phyloP scores from a whole-genome alignment of 306 rosid species.

The Vigna reflexopilosa region DNA sequence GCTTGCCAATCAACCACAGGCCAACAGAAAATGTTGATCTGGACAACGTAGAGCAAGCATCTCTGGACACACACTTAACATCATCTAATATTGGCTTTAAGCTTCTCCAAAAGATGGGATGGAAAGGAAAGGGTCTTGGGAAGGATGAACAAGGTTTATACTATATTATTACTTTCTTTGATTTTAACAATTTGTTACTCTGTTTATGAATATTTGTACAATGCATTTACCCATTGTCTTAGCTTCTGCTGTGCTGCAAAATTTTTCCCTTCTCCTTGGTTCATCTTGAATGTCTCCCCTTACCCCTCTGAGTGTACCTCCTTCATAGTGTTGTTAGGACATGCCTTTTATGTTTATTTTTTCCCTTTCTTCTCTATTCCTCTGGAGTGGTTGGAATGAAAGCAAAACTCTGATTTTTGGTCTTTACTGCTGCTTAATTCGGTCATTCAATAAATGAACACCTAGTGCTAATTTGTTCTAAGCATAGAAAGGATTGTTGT shows the following conservation, averaged over 20 bases:
- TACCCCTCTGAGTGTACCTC: background rate
- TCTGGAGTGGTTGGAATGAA: background rate
- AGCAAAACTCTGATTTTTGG: constrained; percentile 4
- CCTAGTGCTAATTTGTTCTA: background rate
- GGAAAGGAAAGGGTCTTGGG: constrained; percentile 99
- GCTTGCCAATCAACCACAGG: constrained; percentile 86
- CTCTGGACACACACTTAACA: constrained; percentile 77
- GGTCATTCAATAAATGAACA: too few species aligned
- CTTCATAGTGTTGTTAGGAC: background rate
- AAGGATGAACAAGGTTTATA: constrained; percentile 92
- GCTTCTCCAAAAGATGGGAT: constrained; percentile 99
- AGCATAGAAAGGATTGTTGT: background rate
- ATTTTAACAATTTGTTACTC: background rate
- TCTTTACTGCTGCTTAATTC: too few species aligned
- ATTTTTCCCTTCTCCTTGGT: background rate
- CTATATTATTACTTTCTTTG: background rate
- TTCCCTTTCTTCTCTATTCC: background rate
- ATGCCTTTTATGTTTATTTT: background rate
- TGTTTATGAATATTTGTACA: background rate
- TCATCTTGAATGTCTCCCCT: background rate
- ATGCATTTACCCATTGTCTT: constrained; percentile 6
- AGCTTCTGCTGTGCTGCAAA: constrained; percentile 17
- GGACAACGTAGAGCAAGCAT: constrained; percentile 96
- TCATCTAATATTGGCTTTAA: constrained; percentile 91
- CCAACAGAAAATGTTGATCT: constrained; percentile 96